These are phyloP conservation scores for Boletellus deceptivus DNA, from an alignment of 1,284 basidiomycete species.

Conservation along the genomic window DNA sequence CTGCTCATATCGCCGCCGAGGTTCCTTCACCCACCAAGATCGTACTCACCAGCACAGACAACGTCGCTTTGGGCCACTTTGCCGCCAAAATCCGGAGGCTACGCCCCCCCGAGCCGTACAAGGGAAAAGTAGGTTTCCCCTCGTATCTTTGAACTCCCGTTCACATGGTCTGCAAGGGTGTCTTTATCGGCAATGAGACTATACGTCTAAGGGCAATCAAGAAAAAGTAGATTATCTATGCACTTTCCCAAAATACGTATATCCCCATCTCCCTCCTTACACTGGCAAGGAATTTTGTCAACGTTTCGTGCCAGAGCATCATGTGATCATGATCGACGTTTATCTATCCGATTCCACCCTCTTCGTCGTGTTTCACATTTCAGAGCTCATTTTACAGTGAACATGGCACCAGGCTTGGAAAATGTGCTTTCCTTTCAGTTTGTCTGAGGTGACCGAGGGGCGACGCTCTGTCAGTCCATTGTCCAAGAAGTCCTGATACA, in stretches of 20 bases:
- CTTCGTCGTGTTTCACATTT: neutral
- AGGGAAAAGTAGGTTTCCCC: constrained; percentile 79
- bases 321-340: neutral
- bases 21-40: constrained; percentile 73
- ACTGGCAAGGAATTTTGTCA: neutral
- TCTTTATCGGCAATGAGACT: constrained; percentile 88
- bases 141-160: constrained; percentile 1
- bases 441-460: neutral
- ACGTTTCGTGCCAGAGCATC: neutral
- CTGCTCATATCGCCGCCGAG: constrained; percentile 73
- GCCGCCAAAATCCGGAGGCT: constrained; percentile 83
- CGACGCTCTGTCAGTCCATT: neutral
- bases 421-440: neutral
- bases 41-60: constrained; percentile 67
- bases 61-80: constrained; percentile 80
- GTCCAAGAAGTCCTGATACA: neutral
- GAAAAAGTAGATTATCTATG: constrained; percentile 76
- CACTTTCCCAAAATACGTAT: constrained; percentile 6
- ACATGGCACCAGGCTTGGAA: neutral
- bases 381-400: neutral
- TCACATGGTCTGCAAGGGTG: constrained; percentile 54
- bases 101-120: constrained; percentile 95
- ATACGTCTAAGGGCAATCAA: constrained; percentile 90
- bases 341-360: constrained; percentile 4
- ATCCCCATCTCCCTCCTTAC: neutral